These are phyloP conservation scores for Xerocomus spinulosus DNA, from an alignment of 768 basidiomycete genomes.

Conservation along the genomic window DNA sequence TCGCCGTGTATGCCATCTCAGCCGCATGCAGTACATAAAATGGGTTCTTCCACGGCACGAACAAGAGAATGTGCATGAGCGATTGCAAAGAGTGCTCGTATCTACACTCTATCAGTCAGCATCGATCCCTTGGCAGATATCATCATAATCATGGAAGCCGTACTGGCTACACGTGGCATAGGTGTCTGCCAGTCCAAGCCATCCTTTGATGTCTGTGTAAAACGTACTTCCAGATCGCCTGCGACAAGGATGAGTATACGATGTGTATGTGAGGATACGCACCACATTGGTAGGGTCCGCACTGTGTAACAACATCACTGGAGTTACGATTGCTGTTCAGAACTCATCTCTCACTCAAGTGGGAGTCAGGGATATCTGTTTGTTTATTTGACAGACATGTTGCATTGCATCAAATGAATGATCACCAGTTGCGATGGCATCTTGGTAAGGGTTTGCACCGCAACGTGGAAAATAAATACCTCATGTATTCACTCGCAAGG, in stretches of 20 bases:
- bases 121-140: not conserved
- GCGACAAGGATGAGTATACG: not conserved
- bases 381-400: no score
- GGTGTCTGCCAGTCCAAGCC: slow-evolving; percentile 81
- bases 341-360: no score
- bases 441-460: no score
- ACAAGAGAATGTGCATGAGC: slow-evolving; percentile 73
- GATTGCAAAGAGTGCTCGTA: slow-evolving; percentile 70
- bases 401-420: no score
- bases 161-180: slow-evolving; percentile 74
- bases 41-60: slow-evolving; percentile 84
- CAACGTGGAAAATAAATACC: no score
- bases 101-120: slow-evolving; percentile 35
- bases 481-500: no score
- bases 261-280: slow-evolving; percentile 25
- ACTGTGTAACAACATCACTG: no score
- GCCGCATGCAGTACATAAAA: slow-evolving; percentile 81
- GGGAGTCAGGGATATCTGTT: no score
- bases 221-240: slow-evolving; percentile 78
- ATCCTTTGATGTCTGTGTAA: slow-evolving; percentile 84
- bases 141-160: slow-evolving; percentile 25
- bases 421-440: no score
- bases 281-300: slow-evolving; percentile 70
- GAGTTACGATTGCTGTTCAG: no score
- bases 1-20: slow-evolving; percentile 82